Base-by-base conservation (phyloP, 2,329 filamentous ascomycete genomes). In the Penicillium sclerotiorum region DNA sequence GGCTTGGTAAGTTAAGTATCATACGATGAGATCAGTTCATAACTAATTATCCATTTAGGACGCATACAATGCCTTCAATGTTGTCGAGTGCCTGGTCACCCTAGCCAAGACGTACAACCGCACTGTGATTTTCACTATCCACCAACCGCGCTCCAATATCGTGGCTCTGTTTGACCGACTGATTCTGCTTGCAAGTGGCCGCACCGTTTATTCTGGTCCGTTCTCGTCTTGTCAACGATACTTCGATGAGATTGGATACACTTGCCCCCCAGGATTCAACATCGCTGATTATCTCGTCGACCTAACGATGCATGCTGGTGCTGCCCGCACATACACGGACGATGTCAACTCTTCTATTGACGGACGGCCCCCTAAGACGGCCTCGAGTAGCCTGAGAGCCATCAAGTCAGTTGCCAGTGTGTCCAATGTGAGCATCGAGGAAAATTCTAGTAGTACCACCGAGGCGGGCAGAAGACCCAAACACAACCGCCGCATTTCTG, bases 271-370 rank as follows among this genome's bases (percentile, higher is more conserved):
- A 20, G 95, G 95, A 2, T 99, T 97, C 81, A 99, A 99, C 65
- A 97, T 99, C 71, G 94, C 94, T 4, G 94, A 99, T 69, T 99
- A 96, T 66, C 82, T 99, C 5, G 92, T 99, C 23, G 94, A 99
- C 68, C 80, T 99, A 33, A 97, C 94, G 0, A 97, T 99, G 93
- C 94, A 99, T 68, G 92, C 91, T 20, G 84, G 89, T 50, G 78
- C 80, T 45, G 76, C 79, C 12, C 75, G 73, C 30, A 77, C 80
- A 1, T 73, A 79, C 9, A 71, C 78, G 2, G 79, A 84, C 23
- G 82, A 85, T 41, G 75, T 81, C 37, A 52, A 41, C 20, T 57
- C 59, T 6, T 75, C 80, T 6, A 74, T 83, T 27, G 83, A 86
- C 47, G 82, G 81, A 13, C 75, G 89, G 56, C 82, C 79, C 2